Percentiles rank a stretch among this genome's conserved stretches.
Conservation (phyloP, 164 flowering plant genomes). For the Annona squamosa region DNA sequence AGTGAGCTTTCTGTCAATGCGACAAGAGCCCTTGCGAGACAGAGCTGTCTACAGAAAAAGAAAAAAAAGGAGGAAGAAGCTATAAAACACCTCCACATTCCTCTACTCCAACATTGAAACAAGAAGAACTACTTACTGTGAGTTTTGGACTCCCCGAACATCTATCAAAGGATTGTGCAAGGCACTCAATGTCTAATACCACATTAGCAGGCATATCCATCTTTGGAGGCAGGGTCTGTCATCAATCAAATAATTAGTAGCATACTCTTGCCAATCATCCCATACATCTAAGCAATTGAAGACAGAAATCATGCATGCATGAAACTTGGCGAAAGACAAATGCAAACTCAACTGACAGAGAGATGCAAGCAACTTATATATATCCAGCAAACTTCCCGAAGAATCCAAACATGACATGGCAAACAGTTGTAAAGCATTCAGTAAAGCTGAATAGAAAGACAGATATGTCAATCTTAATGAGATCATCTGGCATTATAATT, state of each 20-base stretch:
- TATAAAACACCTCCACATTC: not conserved
- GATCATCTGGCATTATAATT: not conserved
- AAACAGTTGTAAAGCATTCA: not conserved
- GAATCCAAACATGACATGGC: not conserved
- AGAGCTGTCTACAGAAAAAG: conserved; percentile 20
- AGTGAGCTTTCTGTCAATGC: conserved; percentile 20
- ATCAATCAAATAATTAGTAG: not conserved
- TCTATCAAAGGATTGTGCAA: conserved; percentile 19
- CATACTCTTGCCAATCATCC: not conserved
- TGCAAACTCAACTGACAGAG: too few relatives aligned
- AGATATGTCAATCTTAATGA: not conserved
- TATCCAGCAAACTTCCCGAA: not conserved
- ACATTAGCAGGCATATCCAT: conserved; percentile 23
- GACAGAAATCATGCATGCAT: too few relatives aligned
- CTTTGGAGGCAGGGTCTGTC: conserved; percentile 12
- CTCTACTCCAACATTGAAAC: not conserved
- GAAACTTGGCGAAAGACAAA: too few relatives aligned
- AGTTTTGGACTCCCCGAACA: conserved; percentile 28
- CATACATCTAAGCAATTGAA: too few relatives aligned
- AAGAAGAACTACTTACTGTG: conserved; percentile 13
- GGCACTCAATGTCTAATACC: conserved; percentile 28
- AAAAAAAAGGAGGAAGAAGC: not conserved
- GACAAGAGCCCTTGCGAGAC: conserved; percentile 27
- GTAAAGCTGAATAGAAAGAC: not conserved
- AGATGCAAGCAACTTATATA: not conserved